Evolutionary conservation across 345 rosid species (phyloP).

Genomic region (Salix udensis): DNA sequence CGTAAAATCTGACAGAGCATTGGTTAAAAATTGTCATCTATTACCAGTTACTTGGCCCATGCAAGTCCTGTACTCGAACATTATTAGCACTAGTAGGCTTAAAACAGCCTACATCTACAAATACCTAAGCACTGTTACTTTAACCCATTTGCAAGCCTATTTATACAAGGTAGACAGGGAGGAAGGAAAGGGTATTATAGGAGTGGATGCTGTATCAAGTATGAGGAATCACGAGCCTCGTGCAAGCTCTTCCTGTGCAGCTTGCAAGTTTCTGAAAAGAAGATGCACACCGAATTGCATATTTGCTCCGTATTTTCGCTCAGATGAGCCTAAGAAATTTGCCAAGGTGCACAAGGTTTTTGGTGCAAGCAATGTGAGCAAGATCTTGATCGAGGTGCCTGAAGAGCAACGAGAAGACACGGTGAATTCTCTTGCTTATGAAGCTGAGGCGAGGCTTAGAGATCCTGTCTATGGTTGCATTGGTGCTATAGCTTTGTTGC

Average conservation of each 20-base stretch:
- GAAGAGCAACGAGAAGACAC: slow-evolving; percentile 90
- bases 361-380: slow-evolving; percentile 95
- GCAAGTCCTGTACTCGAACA: not conserved
- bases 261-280: slow-evolving; percentile 83
- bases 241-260: slow-evolving; percentile 83
- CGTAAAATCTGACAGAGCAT: not conserved
- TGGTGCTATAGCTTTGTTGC: slow-evolving; percentile 77
- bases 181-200: not conserved
- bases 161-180: not conserved
- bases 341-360: slow-evolving; percentile 89
- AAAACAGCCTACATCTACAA: not conserved
- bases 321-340: slow-evolving; percentile 65
- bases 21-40: not conserved
- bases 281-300: slow-evolving; percentile 73
- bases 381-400: slow-evolving; percentile 75
- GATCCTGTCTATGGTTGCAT: slow-evolving; percentile 95
- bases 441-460: slow-evolving; percentile 82
- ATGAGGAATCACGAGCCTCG: slow-evolving; percentile 57
- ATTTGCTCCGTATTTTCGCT: slow-evolving; percentile 79
- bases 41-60: not conserved
- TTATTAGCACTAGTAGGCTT: not conserved
- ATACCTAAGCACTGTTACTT: not conserved
- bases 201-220: slow-evolving; percentile 1
- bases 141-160: not conserved
- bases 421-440: slow-evolving; percentile 76